These are phyloP conservation scores for Lodderomyces orthopsilosis DNA, from an alignment of 1,139 yeast genomes.

Conservation along the genomic window DNA sequence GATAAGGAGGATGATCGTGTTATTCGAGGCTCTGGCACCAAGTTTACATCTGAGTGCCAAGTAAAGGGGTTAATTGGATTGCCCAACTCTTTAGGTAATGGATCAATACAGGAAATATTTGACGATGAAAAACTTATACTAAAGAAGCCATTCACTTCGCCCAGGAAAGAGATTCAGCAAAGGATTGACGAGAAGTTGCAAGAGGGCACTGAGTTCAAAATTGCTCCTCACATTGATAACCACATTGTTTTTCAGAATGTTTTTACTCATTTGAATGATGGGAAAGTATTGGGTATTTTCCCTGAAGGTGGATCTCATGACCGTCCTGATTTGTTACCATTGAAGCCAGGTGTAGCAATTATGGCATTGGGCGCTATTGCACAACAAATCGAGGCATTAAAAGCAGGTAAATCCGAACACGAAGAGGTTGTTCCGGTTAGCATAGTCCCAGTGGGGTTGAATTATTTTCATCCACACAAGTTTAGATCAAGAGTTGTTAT, in stretches of 20 bases:
- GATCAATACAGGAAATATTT: constrained; percentile 49
- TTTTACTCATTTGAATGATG: constrained; percentile 55
- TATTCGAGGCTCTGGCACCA: constrained; percentile 45
- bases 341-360: constrained; percentile 48
- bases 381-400: constrained; percentile 17
- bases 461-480: constrained; percentile 46
- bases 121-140: constrained; percentile 53
- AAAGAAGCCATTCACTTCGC: constrained; percentile 47
- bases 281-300: constrained; percentile 64
- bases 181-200: constrained; percentile 36
- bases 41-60: constrained; percentile 44
- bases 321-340: constrained; percentile 40
- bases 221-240: constrained; percentile 66
- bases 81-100: constrained; percentile 57
- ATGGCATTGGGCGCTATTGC: constrained; percentile 49
- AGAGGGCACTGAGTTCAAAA: constrained; percentile 51
- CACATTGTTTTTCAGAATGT: constrained; percentile 59
- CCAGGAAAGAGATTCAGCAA: constrained; percentile 19
- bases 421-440: constrained; percentile 31
- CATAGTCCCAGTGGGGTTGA: constrained; percentile 47
- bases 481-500: constrained; percentile 48
- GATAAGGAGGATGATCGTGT: constrained; percentile 27
- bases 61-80: constrained; percentile 61
- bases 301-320: constrained; percentile 57
- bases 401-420: constrained; percentile 1